Percentiles rank a stretch among this genome's conserved stretches.
phyloP scores from a whole-genome alignment of 2,329 filamentous ascomycete species.

The Colletotrichum godetiae region DNA sequence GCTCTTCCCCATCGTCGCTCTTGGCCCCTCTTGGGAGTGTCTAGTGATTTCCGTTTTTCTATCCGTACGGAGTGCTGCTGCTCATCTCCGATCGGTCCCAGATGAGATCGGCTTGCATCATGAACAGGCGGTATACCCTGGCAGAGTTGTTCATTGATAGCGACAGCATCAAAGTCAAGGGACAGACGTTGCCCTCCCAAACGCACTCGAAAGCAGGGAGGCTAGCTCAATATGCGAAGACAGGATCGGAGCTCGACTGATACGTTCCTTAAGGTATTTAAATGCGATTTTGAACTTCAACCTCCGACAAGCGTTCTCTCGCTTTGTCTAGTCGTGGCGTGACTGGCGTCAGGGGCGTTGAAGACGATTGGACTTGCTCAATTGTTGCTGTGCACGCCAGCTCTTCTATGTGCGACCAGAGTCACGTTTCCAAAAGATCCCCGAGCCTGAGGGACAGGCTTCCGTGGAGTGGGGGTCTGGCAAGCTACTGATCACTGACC shows the following conservation, averaged over 20 bases:
- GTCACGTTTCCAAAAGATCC: constrained; percentile 15
- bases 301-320: background rate
- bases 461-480: background rate
- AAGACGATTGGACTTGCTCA: background rate
- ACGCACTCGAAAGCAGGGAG: background rate
- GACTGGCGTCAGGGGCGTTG: background rate
- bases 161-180: background rate
- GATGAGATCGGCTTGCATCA: constrained; percentile 16
- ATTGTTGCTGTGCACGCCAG: background rate
- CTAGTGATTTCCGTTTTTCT: background rate
- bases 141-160: background rate
- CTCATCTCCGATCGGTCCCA: constrained; percentile 19
- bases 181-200: background rate
- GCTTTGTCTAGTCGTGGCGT: background rate
- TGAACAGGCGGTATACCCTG: background rate
- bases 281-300: background rate
- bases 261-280: background rate
- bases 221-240: background rate
- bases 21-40: background rate
- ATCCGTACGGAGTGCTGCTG: background rate
- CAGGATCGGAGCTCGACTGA: background rate
- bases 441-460: constrained; percentile 3
- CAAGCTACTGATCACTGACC: constrained; percentile 28
- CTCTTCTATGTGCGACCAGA: background rate
- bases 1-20: constrained; percentile 1